Percentiles rank a stretch among this genome's conserved stretches.
These are phyloP conservation scores for Nicotiana rustica DNA, from an alignment of 305 asterid genomes.

Conservation along the genomic window DNA sequence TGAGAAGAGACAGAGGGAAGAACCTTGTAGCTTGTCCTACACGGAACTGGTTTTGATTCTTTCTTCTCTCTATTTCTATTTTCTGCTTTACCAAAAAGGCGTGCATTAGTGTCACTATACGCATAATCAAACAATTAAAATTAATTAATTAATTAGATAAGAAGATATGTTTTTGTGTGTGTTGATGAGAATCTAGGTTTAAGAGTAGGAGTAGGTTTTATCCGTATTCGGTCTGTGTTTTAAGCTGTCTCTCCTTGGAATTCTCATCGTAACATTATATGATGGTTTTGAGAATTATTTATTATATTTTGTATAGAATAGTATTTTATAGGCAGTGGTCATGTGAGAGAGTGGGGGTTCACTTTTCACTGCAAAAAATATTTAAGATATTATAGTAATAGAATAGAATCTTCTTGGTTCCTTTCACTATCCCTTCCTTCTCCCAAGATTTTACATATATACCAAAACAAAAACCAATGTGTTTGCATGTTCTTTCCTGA, in stretches of 20 bases:
- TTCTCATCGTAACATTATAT: conserved; percentile 49
- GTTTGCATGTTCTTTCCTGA: conserved; percentile 32
- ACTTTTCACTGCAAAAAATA: conserved; percentile 48
- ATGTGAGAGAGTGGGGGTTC: conserved; percentile 73
- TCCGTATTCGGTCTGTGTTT: conserved; percentile 56
- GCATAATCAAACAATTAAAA: not conserved
- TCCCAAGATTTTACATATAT: conserved; percentile 32
- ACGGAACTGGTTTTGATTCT: conserved; percentile 54
- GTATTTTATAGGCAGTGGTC: conserved; percentile 61
- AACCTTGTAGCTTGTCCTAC: conserved; percentile 61
- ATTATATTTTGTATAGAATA: not conserved
- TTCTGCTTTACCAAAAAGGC: conserved; percentile 44
- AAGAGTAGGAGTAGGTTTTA: conserved; percentile 40
- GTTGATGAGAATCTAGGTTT: conserved; percentile 43
- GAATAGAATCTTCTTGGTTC: conserved; percentile 79
- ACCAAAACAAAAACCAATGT: conserved; percentile 20
- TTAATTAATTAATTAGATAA: not conserved
- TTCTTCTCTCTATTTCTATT: conserved; percentile 40
- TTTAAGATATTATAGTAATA: conserved; percentile 40
- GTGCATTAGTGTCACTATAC: conserved; percentile 44
- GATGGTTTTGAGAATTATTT: conserved; percentile 4
- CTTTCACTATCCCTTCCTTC: conserved; percentile 39
- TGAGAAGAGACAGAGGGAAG: conserved; percentile 62
- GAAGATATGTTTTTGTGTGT: conserved; percentile 39
- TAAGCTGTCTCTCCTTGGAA: conserved; percentile 80